Evolutionary conservation across 768 basidiomycete species (phyloP).

Genomic region (Tulasnella sp.): DNA sequence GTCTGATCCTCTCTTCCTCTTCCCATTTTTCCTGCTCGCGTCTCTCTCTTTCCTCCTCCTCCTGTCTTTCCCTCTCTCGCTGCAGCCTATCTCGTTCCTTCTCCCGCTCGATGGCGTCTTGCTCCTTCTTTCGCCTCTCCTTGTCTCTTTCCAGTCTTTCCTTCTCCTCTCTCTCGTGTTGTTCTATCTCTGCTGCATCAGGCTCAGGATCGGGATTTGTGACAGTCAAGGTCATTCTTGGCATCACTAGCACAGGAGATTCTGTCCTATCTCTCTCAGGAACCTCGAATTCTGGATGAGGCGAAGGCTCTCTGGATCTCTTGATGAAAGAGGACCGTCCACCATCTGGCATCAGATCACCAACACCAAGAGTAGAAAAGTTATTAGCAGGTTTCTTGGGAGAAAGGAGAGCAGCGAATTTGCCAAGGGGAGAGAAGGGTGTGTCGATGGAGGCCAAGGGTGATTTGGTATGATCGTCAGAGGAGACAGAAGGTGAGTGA

Average conservation of each 20-base stretch:
- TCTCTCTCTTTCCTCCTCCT: neutral
- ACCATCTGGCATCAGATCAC: too few relatives aligned
- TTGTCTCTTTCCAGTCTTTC: too few relatives aligned
- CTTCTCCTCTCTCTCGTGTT: slow-evolving; percentile 2
- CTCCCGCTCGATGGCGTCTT: slow-evolving; percentile 4
- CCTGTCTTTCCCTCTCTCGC: neutral
- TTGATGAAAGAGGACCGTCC: too few relatives aligned
- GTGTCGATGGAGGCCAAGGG: neutral
- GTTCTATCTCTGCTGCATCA: slow-evolving; percentile 2
- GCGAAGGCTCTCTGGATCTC: too few relatives aligned
- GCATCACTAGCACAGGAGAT: neutral
- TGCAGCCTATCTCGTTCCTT: neutral
- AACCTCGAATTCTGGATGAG: too few relatives aligned
- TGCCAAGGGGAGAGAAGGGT: slow-evolving; percentile 1
- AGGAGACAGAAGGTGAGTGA: neutral
- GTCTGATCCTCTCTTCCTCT: neutral
- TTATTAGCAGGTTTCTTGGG: slow-evolving; percentile 9
- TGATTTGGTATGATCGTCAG: neutral
- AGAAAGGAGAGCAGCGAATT: slow-evolving; percentile 5
- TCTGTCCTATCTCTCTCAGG: neutral
- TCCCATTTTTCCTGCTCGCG: too few relatives aligned
- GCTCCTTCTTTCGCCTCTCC: too few relatives aligned
- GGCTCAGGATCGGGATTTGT: slow-evolving; percentile 15
- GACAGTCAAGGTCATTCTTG: slow-evolving; percentile 12
- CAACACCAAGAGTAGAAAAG: too few relatives aligned